A percentile compares a stretch with the other conserved stretches of the same genome.
Conservation (phyloP, 2,329 filamentous ascomycete species). For the Bipolaris oryzae region DNA sequence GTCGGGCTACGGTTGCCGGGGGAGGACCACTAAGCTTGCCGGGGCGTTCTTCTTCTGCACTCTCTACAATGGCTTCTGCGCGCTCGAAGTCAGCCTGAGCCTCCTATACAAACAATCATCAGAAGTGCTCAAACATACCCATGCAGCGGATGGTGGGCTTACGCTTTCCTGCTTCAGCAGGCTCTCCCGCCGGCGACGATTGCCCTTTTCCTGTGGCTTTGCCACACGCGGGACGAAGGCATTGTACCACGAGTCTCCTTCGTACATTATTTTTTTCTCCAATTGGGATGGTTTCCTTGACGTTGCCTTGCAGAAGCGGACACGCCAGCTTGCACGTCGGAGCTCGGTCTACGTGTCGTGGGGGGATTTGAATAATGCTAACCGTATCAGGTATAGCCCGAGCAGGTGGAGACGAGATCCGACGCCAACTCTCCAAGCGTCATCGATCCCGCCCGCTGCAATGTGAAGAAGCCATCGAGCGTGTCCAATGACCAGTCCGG, state of each 20-base stretch:
- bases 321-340: constrained; percentile 14
- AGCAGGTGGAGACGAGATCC: constrained; percentile 8
- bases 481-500: constrained; percentile 19
- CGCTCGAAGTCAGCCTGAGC: constrained; percentile 60
- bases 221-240: constrained; percentile 69
- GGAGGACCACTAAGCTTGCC: constrained; percentile 66
- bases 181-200: constrained; percentile 71
- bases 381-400: background rate
- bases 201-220: constrained; percentile 43
- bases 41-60: constrained; percentile 64
- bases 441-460: constrained; percentile 15
- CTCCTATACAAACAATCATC: constrained; percentile 56
- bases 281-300: constrained; percentile 1
- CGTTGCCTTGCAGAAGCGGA: constrained; percentile 6
- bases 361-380: constrained; percentile 2
- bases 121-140: constrained; percentile 47
- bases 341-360: constrained; percentile 10
- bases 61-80: constrained; percentile 62
- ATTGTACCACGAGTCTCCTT: constrained; percentile 78
- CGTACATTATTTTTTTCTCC: constrained; percentile 61
- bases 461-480: constrained; percentile 18
- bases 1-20: constrained; percentile 66
- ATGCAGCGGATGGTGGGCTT: constrained; percentile 48
- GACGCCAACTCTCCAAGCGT: constrained; percentile 13
- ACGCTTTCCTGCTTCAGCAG: constrained; percentile 63